Percentiles rank a stretch among this genome's conserved stretches.
Conservation (phyloP, 768 basidiomycete species). For the Lactarius sanguifluus region DNA sequence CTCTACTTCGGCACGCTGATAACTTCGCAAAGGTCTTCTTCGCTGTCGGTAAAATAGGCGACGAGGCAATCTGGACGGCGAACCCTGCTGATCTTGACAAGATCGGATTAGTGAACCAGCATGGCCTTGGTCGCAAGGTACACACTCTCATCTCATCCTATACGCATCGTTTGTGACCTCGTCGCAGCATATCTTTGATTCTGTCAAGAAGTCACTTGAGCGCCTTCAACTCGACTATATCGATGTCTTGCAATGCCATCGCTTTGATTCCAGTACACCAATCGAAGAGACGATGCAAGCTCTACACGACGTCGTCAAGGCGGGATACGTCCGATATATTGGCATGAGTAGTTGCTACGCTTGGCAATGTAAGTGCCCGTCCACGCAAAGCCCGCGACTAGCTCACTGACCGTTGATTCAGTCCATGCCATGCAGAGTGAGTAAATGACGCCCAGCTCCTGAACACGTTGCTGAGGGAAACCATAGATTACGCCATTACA, state of each 20-base stretch:
- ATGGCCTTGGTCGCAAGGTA: slow-evolving; percentile 41
- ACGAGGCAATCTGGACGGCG: neutral
- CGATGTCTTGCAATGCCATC: slow-evolving; percentile 64
- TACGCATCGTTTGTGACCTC: neutral
- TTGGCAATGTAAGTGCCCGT: slow-evolving; percentile 33
- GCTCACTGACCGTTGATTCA: slow-evolving; percentile 17
- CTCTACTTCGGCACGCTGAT: neutral
- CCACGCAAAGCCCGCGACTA: neutral
- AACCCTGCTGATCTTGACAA: slow-evolving; percentile 27
- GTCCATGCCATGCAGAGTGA: slow-evolving; percentile 29
- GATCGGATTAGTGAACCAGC: slow-evolving; percentile 40
- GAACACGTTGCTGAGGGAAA: slow-evolving; percentile 22
- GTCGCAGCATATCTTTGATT: slow-evolving; percentile 67
- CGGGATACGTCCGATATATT: slow-evolving; percentile 40
- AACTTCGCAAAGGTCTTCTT: slow-evolving; percentile 1
- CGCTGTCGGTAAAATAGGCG: slow-evolving; percentile 9
- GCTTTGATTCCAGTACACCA: slow-evolving; percentile 40
- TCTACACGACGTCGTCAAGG: slow-evolving; percentile 42
- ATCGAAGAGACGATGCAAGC: slow-evolving; percentile 37
- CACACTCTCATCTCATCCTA: neutral
- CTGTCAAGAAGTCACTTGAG: slow-evolving; percentile 58
- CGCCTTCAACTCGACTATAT: slow-evolving; percentile 75
- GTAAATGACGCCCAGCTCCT: neutral
- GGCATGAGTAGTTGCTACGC: slow-evolving; percentile 36
- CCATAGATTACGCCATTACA: slow-evolving; percentile 26